A percentile compares a stretch with the other conserved stretches of the same genome.
phyloP scores from a whole-genome alignment of 768 basidiomycete genomes.

The Lactarius deliciosus region DNA sequence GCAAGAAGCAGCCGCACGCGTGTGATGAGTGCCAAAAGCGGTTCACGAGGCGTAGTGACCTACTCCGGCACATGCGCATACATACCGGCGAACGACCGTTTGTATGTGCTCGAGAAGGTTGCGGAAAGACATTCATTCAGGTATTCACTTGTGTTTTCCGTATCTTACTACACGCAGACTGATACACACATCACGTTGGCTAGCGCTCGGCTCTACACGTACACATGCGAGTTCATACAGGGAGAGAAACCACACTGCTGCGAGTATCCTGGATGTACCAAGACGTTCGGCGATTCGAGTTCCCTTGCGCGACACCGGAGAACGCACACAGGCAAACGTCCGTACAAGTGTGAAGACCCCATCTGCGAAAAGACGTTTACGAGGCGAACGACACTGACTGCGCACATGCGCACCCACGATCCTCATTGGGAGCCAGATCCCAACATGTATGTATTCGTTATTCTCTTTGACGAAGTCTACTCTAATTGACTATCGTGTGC shows the following conservation, averaged over 20 bases:
- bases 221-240: slow-evolving; percentile 86
- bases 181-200: slow-evolving; percentile 17
- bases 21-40: slow-evolving; percentile 79
- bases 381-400: slow-evolving; percentile 77
- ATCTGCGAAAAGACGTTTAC: slow-evolving; percentile 88
- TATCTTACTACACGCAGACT: slow-evolving; percentile 24
- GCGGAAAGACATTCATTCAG: slow-evolving; percentile 92
- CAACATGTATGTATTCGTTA: slow-evolving; percentile 56
- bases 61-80: slow-evolving; percentile 83
- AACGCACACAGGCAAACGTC: slow-evolving; percentile 84
- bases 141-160: slow-evolving; percentile 41
- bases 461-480: slow-evolving; percentile 6
- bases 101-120: slow-evolving; percentile 65
- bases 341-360: slow-evolving; percentile 82
- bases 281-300: slow-evolving; percentile 89
- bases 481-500: slow-evolving; percentile 17
- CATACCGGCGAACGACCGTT: slow-evolving; percentile 90
- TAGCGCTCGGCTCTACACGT: slow-evolving; percentile 90
- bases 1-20: slow-evolving; percentile 47
- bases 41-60: slow-evolving; percentile 81
- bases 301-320: slow-evolving; percentile 89
- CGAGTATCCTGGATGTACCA: slow-evolving; percentile 84
- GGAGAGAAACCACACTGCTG: slow-evolving; percentile 92
- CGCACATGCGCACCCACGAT: slow-evolving; percentile 87
- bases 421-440: slow-evolving; percentile 84